A percentile compares a stretch with the other conserved stretches of the same genome.
Evolutionary conservation across 176 grass and related monocot genomes (phyloP).

Genomic region (Avena insularis): DNA sequence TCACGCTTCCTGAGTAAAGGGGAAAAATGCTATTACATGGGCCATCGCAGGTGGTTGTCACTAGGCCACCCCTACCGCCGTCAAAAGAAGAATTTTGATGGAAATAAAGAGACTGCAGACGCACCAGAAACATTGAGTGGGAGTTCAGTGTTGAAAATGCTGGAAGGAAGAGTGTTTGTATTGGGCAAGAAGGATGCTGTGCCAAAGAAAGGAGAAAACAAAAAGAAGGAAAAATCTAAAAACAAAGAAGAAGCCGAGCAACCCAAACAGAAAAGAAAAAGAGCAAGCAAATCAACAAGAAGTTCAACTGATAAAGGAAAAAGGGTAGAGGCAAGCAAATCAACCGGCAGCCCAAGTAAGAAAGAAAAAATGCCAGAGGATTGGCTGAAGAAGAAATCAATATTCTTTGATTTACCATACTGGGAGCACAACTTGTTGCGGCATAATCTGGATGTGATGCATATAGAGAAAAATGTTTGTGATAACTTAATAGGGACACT

Average conservation of each 20-base stretch:
- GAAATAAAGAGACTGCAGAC: not conserved
- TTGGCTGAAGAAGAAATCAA: not conserved
- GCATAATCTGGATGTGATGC: conserved; percentile 16
- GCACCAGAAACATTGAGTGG: not conserved
- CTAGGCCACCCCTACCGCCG: not conserved
- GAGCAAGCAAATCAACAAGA: no score
- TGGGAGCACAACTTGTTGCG: conserved; percentile 3
- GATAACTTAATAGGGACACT: no score
- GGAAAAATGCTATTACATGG: no score
- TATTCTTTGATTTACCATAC: not conserved
- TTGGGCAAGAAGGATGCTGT: not conserved
- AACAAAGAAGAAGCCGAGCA: not conserved
- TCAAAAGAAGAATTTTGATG: not conserved
- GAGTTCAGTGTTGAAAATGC: conserved; percentile 4
- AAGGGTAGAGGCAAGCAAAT: no score
- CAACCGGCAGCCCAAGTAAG: no score
- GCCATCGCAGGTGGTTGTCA: not conserved
- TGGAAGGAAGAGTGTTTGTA: conserved; percentile 13
- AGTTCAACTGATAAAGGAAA: not conserved
- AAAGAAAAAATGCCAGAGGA: no score
- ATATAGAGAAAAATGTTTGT: no score
- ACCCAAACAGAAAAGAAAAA: not conserved
- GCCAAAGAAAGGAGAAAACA: not conserved
- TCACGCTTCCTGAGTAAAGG: no score
- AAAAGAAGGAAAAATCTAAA: not conserved